Evolutionary conservation across 2,329 filamentous ascomycete genomes (phyloP).

Genomic region (Colletotrichum coccodes): DNA sequence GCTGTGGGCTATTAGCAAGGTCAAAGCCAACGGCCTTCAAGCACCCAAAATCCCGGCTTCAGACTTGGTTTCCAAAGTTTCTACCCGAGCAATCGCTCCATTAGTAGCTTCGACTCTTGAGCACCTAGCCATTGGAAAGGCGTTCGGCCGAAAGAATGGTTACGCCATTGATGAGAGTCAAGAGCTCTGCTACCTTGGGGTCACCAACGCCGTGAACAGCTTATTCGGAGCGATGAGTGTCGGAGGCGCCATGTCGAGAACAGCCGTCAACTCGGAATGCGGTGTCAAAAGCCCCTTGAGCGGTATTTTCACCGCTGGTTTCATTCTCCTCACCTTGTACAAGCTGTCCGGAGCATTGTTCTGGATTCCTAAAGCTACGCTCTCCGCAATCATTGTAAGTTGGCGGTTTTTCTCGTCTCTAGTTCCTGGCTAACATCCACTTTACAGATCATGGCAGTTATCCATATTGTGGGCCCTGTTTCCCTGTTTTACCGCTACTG

Average conservation of each 20-base stretch:
- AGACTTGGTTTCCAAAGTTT: conserved; percentile 62
- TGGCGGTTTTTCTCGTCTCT: not conserved
- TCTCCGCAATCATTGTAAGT: conserved; percentile 70
- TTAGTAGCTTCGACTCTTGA: conserved; percentile 71
- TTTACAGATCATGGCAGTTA: conserved; percentile 68
- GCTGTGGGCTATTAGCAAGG: conserved; percentile 68
- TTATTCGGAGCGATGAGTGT: conserved; percentile 73
- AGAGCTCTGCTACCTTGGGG: conserved; percentile 71
- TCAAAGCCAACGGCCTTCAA: conserved; percentile 64
- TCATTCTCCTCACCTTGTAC: conserved; percentile 71
- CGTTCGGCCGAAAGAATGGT: conserved; percentile 69
- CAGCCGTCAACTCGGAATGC: conserved; percentile 73
- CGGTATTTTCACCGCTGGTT: conserved; percentile 68
- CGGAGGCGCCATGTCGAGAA: conserved; percentile 74
- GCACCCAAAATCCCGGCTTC: conserved; percentile 59
- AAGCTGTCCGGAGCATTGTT: conserved; percentile 69
- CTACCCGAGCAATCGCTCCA: conserved; percentile 65
- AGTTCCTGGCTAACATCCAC: not conserved
- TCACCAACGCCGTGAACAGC: conserved; percentile 71
- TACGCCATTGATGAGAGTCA: conserved; percentile 73
- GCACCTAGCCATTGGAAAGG: conserved; percentile 72
- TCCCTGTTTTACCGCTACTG: conserved; percentile 71
- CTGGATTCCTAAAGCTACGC: conserved; percentile 74
- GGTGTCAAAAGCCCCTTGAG: conserved; percentile 70
- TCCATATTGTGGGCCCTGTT: conserved; percentile 68